Conservation (phyloP, 345 rosid species). For the Heritiera fomes region DNA sequence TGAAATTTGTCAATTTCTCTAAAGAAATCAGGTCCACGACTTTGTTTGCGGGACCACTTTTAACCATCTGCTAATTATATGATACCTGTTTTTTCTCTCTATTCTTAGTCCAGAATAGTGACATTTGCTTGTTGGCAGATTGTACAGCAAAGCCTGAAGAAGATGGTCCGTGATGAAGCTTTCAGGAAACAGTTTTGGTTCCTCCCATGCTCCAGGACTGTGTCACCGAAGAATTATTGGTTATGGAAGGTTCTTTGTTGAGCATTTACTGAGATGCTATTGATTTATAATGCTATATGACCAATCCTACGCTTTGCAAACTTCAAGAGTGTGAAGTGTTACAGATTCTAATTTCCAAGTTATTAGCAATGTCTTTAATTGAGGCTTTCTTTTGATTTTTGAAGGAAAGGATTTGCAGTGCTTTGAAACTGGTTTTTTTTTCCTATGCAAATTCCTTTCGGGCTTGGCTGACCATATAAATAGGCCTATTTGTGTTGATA, state of each 20-base stretch:
- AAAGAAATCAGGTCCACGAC: background rate
- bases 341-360: conserved; percentile 21
- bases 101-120: conserved; percentile 1
- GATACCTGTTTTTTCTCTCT: background rate
- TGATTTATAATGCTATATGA: conserved; percentile 22
- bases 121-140: conserved; percentile 31
- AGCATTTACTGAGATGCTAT: conserved; percentile 16
- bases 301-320: conserved; percentile 26
- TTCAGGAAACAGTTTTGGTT: conserved; percentile 20
- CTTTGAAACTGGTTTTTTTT: background rate
- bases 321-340: conserved; percentile 26
- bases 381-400: conserved; percentile 20
- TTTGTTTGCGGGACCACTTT: background rate
- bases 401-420: conserved; percentile 8
- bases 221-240: conserved; percentile 13
- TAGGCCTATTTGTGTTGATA: background rate
- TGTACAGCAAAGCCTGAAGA: conserved; percentile 24
- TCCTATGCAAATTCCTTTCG: background rate
- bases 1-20: background rate
- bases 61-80: background rate
- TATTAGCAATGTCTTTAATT: conserved; percentile 10
- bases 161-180: conserved; percentile 19
- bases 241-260: conserved; percentile 22
- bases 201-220: conserved; percentile 16
- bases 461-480: background rate